A percentile compares a stretch with the other conserved stretches of the same genome.
phyloP scores from a whole-genome alignment of 345 rosid genomes.

The Eucalyptus cloeziana region DNA sequence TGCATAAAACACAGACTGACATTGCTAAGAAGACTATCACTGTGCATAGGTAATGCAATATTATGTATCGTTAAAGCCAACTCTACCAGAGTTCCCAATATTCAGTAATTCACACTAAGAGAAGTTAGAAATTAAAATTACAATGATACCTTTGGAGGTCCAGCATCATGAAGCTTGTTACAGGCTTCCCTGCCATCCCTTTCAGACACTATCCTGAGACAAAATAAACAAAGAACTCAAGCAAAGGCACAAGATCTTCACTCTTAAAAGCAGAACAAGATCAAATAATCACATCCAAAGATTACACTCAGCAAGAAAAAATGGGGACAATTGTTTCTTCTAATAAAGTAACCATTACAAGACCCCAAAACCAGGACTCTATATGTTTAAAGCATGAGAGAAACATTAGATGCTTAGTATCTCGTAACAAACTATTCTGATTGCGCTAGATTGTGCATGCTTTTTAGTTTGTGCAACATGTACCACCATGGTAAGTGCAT shows the following conservation, averaged over 20 bases:
- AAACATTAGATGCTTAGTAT: not conserved
- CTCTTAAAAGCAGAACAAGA: not conserved
- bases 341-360: not conserved
- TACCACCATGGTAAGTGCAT: not conserved
- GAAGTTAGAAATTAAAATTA: not conserved
- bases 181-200: slow-evolving; percentile 88
- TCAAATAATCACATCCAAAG: not conserved
- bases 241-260: not conserved
- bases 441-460: not conserved
- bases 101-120: not conserved
- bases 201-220: slow-evolving; percentile 65
- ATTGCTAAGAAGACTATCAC: not conserved
- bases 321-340: not conserved
- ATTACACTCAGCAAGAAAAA: not conserved
- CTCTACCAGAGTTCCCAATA: not conserved
- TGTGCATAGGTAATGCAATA: not conserved
- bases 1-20: not conserved
- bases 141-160: slow-evolving; percentile 72
- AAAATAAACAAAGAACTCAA: not conserved
- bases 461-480: not conserved
- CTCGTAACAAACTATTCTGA: not conserved
- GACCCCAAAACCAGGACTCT: not conserved
- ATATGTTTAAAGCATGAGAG: not conserved
- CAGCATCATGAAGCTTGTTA: slow-evolving; percentile 82
- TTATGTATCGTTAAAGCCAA: not conserved